A percentile compares a stretch with the other conserved stretches of the same genome.
Conservation (phyloP, 441 rosid genomes). For the Kokia cookei region DNA sequence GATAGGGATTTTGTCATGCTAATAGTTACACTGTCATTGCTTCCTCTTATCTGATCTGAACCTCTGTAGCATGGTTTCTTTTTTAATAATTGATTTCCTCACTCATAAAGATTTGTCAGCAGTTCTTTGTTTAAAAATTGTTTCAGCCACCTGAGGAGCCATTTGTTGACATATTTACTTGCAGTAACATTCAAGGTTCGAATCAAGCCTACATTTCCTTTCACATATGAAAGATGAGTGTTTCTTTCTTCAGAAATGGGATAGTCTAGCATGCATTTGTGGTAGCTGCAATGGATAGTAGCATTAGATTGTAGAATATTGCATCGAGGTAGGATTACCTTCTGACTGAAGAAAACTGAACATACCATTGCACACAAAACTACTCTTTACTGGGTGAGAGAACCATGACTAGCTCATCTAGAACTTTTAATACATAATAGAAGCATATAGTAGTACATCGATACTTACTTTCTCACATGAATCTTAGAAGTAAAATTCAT, state of each 20-base stretch:
- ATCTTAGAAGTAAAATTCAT: slow-evolving; percentile 11
- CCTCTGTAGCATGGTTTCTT: background rate
- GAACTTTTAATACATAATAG: background rate
- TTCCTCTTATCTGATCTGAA: background rate
- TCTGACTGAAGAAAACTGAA: background rate
- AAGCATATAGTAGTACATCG: background rate
- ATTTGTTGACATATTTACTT: background rate
- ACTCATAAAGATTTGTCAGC: background rate
- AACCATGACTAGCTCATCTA: background rate
- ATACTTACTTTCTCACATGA: slow-evolving; percentile 13
- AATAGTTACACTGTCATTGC: background rate
- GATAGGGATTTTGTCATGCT: background rate
- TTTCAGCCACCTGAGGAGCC: background rate
- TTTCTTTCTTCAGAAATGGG: background rate
- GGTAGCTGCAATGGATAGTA: background rate
- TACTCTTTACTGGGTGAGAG: background rate
- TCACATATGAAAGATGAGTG: background rate
- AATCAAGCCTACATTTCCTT: background rate
- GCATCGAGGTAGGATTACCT: background rate
- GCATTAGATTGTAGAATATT: background rate
- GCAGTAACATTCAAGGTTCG: background rate
- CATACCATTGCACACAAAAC: background rate
- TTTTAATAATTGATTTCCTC: background rate
- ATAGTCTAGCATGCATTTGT: background rate
- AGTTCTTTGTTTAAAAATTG: background rate